Evolutionary conservation across 495 filamentous ascomycete genomes (phyloP), one percentile per base, ranked within the genome.

Genomic region (Hypoxylon cercidicola): DNA sequence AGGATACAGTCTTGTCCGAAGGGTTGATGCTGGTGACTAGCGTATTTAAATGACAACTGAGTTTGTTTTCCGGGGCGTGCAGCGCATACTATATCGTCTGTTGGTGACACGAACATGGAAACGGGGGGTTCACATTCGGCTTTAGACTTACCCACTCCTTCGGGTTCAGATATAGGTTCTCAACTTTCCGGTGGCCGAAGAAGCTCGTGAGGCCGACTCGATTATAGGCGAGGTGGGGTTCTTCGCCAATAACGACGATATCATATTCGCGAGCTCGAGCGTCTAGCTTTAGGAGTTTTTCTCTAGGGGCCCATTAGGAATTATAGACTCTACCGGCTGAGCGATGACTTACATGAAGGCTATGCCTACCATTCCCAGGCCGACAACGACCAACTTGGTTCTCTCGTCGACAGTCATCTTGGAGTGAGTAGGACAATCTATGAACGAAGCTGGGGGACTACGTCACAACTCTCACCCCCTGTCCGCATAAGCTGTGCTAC

Each of bases 341-440:
- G 23, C 13, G 10, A 20, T 15, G 4, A 75, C 89, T 78, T 77
- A 95, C 92, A 97, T 96, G 74, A 97, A 93, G 44, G 91, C 88
- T 55, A 97, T 91, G 19, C 93, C 94, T 39, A 98, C 93, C 94
- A 98, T 98, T 9, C 94, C 94, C 76, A 98, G 76, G 8, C 94
- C 94, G 21, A 97, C 92, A 30, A 98, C 85, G 0, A 97, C 92
- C 32, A 97, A 80, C 69, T 82, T 89, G 66, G 92, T 91, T 51
- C 89, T 77, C 49, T 62, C 46, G n/a, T 62, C 70, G 37, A 59
- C 53, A 1, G 76, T 69, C 78, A 80, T 80, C 13, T 25, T 67
- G 43, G 39, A 28, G 46, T 1, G 23, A 23, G 35, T 15, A 12
- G 28, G 19, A 37, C 3, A 9, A 37, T 2, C 10, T n/a, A 4